These are phyloP conservation scores for Candida silvicultrix DNA, from an alignment of 805 yeast genomes.

Conservation along the genomic window DNA sequence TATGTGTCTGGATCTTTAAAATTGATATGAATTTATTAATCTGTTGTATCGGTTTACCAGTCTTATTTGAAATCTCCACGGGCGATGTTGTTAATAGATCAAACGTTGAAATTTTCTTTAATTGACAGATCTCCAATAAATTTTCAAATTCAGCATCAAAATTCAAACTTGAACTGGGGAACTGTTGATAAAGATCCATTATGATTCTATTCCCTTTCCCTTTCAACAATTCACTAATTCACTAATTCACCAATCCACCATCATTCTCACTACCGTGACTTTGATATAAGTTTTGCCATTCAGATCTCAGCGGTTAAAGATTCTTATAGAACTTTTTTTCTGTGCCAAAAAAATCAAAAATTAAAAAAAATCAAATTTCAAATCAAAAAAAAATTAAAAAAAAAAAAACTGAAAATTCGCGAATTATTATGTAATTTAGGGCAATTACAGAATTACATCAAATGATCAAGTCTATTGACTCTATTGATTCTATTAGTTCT, in stretches of 20 bases:
- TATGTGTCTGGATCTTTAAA: constrained; percentile 8
- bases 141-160: constrained; percentile 25
- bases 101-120: constrained; percentile 28
- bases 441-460: no score
- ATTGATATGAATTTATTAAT: constrained; percentile 19
- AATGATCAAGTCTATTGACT: no score
- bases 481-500: no score
- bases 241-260: no score
- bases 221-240: no score
- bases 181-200: constrained; percentile 38
- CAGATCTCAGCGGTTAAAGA: no score
- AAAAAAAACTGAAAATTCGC: no score
- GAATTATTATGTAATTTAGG: not conserved
- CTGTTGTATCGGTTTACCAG: constrained; percentile 29
- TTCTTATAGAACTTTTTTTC: no score
- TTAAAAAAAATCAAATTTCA: not conserved
- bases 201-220: no score
- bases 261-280: no score
- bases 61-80: constrained; percentile 26
- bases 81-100: constrained; percentile 35
- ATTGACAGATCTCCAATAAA: constrained; percentile 23
- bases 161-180: constrained; percentile 30
- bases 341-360: no score
- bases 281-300: no score
- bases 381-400: not conserved